Percentiles rank a stretch among this genome's conserved stretches.
phyloP scores from a whole-genome alignment of 2,329 filamentous ascomycete genomes.

The Fonsecaea pugnacius region DNA sequence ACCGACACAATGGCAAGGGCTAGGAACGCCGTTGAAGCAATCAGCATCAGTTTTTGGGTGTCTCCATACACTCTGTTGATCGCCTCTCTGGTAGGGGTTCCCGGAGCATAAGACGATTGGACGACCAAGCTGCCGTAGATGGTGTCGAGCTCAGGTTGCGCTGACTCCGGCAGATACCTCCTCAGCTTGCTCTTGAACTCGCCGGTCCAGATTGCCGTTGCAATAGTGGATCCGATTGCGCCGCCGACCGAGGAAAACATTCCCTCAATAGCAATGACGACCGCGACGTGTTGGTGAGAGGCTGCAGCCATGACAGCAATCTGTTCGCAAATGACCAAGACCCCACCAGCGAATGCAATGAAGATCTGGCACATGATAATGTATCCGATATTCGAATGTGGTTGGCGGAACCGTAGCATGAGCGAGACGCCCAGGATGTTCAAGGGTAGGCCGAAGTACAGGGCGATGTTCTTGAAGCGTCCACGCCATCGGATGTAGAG shows the following conservation, averaged over 20 bases:
- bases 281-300: constrained; percentile 56
- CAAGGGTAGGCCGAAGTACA: constrained; percentile 56
- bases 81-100: constrained; percentile 47
- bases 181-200: constrained; percentile 45
- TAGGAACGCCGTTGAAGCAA: constrained; percentile 39
- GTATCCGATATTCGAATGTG: constrained; percentile 53
- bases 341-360: constrained; percentile 57
- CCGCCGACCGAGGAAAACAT: constrained; percentile 43
- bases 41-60: constrained; percentile 49
- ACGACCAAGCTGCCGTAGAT: constrained; percentile 60
- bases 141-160: constrained; percentile 45
- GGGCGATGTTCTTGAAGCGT: constrained; percentile 56
- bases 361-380: constrained; percentile 60
- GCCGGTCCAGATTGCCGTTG: constrained; percentile 44
- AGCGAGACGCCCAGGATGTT: constrained; percentile 56
- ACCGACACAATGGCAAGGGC: constrained; percentile 28
- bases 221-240: constrained; percentile 43
- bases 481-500: constrained; percentile 53
- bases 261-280: constrained; percentile 53
- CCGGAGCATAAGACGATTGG: constrained; percentile 56
- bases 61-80: constrained; percentile 47
- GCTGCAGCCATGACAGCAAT: constrained; percentile 61
- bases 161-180: constrained; percentile 41
- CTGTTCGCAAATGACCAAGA: constrained; percentile 58
- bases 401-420: constrained; percentile 59